phyloP scores from a whole-genome alignment of 2,329 filamentous ascomycete genomes.

The Chaetomiaceae sp. region DNA sequence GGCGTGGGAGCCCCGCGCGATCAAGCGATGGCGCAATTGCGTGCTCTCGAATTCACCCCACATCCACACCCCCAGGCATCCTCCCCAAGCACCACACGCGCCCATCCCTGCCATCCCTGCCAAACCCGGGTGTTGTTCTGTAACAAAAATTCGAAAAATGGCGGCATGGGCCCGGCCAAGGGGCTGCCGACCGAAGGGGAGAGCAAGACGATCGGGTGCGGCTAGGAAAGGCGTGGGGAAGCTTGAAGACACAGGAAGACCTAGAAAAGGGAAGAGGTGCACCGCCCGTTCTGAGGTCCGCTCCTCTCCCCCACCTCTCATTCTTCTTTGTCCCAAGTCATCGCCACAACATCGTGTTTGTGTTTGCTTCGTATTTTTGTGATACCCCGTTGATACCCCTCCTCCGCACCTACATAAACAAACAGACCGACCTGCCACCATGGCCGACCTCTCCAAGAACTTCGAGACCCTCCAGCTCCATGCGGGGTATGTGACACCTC shows the following conservation, averaged over 20 bases:
- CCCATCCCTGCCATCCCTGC: no score
- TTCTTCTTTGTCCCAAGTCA: neutral
- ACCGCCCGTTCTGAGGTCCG: neutral
- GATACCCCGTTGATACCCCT: conserved; percentile 17
- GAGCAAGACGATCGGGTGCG: conserved; percentile 9
- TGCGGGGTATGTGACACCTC: conserved; percentile 56
- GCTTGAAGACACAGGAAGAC: no score
- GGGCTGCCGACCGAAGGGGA: neutral
- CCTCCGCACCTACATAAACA: neutral
- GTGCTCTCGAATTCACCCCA: conserved; percentile 31
- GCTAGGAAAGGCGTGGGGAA: conserved; percentile 5
- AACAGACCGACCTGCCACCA: conserved; percentile 22
- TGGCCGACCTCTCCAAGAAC: conserved; percentile 51
- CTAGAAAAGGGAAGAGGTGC: neutral
- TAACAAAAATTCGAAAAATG: conserved; percentile 21
- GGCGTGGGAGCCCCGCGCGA: conserved; percentile 22
- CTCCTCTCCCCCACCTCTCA: neutral
- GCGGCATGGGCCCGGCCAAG: conserved; percentile 3
- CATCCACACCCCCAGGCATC: conserved; percentile 21
- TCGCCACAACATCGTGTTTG: no score
- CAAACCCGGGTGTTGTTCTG: conserved; percentile 8
- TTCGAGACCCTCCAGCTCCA: conserved; percentile 86
- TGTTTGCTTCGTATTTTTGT: conserved; percentile 4
- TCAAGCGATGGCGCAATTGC: conserved; percentile 30
- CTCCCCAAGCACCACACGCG: conserved; percentile 18